A percentile compares a stretch with the other conserved stretches of the same genome.
These are phyloP conservation scores for Aschersonia sp. DNA, from an alignment of 2,329 filamentous ascomycete species.

Conservation along the genomic window DNA sequence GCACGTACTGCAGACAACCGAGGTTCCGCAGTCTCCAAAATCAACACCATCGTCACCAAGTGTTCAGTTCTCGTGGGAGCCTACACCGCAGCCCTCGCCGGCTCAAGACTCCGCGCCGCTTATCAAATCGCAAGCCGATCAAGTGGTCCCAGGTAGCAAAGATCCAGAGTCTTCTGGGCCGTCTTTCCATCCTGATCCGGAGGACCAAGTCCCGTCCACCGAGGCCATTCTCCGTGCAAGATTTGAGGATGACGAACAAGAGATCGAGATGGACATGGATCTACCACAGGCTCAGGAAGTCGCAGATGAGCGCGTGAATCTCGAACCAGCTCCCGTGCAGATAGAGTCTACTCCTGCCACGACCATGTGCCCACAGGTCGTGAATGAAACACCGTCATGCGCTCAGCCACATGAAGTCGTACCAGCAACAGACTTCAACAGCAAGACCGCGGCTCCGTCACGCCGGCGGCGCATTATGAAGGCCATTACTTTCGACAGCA, in stretches of 20 bases:
- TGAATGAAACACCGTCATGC: conserved; percentile 16
- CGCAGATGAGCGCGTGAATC: conserved; percentile 10
- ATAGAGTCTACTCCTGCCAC: conserved; percentile 5
- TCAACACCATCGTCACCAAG: no score
- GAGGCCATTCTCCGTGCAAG: not conserved
- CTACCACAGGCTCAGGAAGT: conserved; percentile 14
- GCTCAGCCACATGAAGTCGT: conserved; percentile 14
- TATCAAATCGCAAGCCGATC: no score
- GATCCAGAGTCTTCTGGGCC: no score
- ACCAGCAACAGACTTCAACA: conserved; percentile 6
- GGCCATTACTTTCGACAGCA: conserved; percentile 8
- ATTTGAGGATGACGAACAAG: conserved; percentile 15
- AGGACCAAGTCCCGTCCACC: not conserved
- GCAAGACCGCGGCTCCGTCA: not conserved
- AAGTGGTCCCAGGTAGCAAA: no score
- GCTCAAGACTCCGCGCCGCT: no score
- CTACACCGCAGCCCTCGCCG: no score
- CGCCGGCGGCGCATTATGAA: conserved; percentile 11
- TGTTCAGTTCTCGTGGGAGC: no score
- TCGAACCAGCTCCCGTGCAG: conserved; percentile 8
- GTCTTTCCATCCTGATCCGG: no score
- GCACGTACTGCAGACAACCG: no score
- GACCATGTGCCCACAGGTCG: conserved; percentile 2
- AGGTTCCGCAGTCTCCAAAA: no score
- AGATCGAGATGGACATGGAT: conserved; percentile 19